phyloP scores from a whole-genome alignment of 176 grass and related monocot species.

The Eragrostis curvula region DNA sequence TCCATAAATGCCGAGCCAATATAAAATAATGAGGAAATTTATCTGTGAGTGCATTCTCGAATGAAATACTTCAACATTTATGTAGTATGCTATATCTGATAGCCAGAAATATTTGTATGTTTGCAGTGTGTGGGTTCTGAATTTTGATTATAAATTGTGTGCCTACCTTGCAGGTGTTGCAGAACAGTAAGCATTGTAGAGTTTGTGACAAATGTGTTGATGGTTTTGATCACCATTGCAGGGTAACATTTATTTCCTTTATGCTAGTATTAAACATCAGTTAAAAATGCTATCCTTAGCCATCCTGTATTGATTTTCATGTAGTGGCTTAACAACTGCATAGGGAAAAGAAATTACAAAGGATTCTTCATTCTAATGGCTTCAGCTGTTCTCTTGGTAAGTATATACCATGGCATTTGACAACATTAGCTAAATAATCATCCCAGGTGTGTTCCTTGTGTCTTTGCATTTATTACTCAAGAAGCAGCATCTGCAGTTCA shows the following conservation, averaged over 20 bases:
- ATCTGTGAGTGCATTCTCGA: not conserved
- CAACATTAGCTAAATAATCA: not conserved
- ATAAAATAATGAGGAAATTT: not conserved
- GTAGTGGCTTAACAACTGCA: constrained; percentile 92
- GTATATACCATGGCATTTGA: constrained; percentile 14
- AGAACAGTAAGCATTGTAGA: constrained; percentile 87
- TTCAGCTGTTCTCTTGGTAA: constrained; percentile 77
- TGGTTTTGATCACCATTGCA: constrained; percentile 88
- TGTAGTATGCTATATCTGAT: not conserved
- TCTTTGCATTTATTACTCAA: not conserved
- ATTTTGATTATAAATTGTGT: not conserved
- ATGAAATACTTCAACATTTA: not conserved
- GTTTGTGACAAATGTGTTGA: constrained; percentile 88
- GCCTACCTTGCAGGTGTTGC: constrained; percentile 58
- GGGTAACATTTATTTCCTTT: constrained; percentile 46
- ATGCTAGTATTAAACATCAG: not conserved
- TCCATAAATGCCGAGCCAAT: not conserved
- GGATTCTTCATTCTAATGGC: constrained; percentile 78
- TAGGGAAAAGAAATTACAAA: constrained; percentile 77
- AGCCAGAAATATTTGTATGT: not conserved
- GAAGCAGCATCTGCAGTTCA: not conserved
- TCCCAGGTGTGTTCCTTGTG: not conserved
- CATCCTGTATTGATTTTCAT: constrained; percentile 20
- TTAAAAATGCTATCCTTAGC: not conserved
- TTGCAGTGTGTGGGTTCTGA: not conserved